These are phyloP conservation scores for Rhynchosporium agropyri DNA, from an alignment of 2,329 filamentous ascomycete species.

Conservation along the genomic window DNA sequence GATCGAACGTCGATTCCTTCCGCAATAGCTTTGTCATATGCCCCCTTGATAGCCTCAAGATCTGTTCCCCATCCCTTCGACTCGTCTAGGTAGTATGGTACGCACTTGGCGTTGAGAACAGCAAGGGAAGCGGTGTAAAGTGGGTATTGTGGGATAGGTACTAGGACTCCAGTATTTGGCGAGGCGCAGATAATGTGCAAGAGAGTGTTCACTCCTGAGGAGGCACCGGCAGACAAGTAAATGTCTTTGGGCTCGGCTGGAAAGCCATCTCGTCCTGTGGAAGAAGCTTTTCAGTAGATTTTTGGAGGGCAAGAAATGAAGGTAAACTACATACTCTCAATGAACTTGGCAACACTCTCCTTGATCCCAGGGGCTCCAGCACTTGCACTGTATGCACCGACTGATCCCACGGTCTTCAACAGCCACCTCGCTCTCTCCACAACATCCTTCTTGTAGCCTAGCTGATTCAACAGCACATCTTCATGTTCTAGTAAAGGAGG, in stretches of 20 bases:
- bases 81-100: constrained; percentile 95
- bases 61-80: constrained; percentile 85
- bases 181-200: constrained; percentile 84
- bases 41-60: constrained; percentile 71
- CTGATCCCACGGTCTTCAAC: constrained; percentile 81
- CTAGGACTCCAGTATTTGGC: constrained; percentile 78
- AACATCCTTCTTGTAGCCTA: constrained; percentile 90
- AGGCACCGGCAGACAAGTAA: constrained; percentile 90
- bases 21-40: constrained; percentile 73
- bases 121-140: constrained; percentile 93
- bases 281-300: constrained; percentile 15
- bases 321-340: constrained; percentile 67
- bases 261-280: constrained; percentile 79
- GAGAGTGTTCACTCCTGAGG: constrained; percentile 91
- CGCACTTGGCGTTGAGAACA: constrained; percentile 80
- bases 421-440: constrained; percentile 81
- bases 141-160: constrained; percentile 97
- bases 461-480: constrained; percentile 70
- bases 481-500: constrained; percentile 81
- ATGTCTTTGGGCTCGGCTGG: constrained; percentile 78
- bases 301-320: not conserved
- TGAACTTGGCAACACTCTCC: constrained; percentile 88
- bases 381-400: constrained; percentile 95
- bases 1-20: constrained; percentile 86
- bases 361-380: constrained; percentile 85